phyloP scores from a whole-genome alignment of 1,284 basidiomycete species.

The Apiotrichum brassicae region DNA sequence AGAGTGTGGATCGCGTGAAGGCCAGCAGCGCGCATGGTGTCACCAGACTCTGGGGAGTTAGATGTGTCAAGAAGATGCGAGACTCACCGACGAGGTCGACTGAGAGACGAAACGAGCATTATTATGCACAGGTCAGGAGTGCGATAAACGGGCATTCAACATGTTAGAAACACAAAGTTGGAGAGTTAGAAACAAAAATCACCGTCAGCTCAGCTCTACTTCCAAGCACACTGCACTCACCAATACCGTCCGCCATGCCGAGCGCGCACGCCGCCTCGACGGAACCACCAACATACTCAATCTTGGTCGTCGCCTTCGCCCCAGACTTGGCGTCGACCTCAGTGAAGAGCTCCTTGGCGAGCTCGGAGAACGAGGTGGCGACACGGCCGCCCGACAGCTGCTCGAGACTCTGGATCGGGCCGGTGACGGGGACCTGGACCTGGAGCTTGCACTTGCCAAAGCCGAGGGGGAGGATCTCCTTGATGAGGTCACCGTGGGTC shows the following conservation, averaged over 20 bases:
- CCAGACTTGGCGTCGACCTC: slow-evolving; percentile 61
- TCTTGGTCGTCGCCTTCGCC: slow-evolving; percentile 58
- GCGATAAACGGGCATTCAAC: no score
- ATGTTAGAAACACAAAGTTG: neutral
- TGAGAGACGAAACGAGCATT: slow-evolving; percentile 36
- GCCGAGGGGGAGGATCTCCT: slow-evolving; percentile 74
- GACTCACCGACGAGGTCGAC: slow-evolving; percentile 83
- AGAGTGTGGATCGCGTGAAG: slow-evolving; percentile 87
- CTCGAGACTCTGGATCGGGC: slow-evolving; percentile 64
- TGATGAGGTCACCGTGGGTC: slow-evolving; percentile 66
- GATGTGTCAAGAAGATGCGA: neutral
- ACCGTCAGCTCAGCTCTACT: neutral
- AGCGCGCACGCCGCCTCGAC: slow-evolving; percentile 97
- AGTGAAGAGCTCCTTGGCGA: slow-evolving; percentile 73
- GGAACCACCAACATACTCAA: slow-evolving; percentile 94
- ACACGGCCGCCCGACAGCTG: slow-evolving; percentile 84
- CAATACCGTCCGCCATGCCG: slow-evolving; percentile 94
- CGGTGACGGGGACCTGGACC: slow-evolving; percentile 84
- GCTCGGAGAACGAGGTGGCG: slow-evolving; percentile 88
- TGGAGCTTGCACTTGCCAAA: slow-evolving; percentile 94
- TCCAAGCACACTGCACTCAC: slow-evolving; percentile 50
- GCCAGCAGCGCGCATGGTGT: slow-evolving; percentile 98
- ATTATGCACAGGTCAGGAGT: no score
- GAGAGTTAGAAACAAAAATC: no score
- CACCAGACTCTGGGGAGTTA: slow-evolving; percentile 68